Evolutionary conservation across 2,329 filamentous ascomycete species (phyloP).

Genomic region (Alternaria panax): DNA sequence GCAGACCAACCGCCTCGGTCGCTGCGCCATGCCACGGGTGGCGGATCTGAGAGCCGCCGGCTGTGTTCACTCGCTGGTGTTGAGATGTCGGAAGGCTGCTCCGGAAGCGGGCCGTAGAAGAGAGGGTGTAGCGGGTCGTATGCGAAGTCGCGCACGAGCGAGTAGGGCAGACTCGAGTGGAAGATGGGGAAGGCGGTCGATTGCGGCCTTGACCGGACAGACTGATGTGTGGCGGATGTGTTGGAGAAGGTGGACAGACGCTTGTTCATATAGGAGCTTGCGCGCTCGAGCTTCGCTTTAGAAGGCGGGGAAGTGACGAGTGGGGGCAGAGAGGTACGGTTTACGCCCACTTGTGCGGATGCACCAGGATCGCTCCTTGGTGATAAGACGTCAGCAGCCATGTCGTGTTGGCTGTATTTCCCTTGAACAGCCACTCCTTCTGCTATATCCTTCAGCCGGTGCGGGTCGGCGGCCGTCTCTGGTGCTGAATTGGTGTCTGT

Average conservation of each 20-base stretch:
- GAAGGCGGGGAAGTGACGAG: slow-evolving; percentile 60
- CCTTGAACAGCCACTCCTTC: slow-evolving; percentile 38
- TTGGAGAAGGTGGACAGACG: slow-evolving; percentile 83
- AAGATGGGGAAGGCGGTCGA: slow-evolving; percentile 85
- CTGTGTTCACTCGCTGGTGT: slow-evolving; percentile 81
- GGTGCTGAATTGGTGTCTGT: slow-evolving; percentile 32
- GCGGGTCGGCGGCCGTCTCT: slow-evolving; percentile 32
- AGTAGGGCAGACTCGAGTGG: slow-evolving; percentile 84
- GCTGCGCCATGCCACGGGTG: slow-evolving; percentile 75
- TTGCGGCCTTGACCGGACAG: slow-evolving; percentile 73
- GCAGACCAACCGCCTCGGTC: slow-evolving; percentile 66
- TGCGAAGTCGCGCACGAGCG: slow-evolving; percentile 95
- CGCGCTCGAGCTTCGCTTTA: slow-evolving; percentile 62
- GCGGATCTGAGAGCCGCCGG: slow-evolving; percentile 80
- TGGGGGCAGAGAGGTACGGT: slow-evolving; percentile 55
- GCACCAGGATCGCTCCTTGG: slow-evolving; percentile 44
- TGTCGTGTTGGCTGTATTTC: slow-evolving; percentile 33
- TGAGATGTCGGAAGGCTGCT: slow-evolving; percentile 79
- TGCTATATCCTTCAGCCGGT: slow-evolving; percentile 39
- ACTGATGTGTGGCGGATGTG: slow-evolving; percentile 45
- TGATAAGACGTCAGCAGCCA: slow-evolving; percentile 51
- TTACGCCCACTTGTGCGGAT: slow-evolving; percentile 43
- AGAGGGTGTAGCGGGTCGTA: slow-evolving; percentile 83
- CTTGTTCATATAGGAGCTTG: slow-evolving; percentile 78
- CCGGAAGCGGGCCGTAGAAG: slow-evolving; percentile 91